Evolutionary conservation across 768 basidiomycete species (phyloP).

Genomic region (Neoboletus magnificus): DNA sequence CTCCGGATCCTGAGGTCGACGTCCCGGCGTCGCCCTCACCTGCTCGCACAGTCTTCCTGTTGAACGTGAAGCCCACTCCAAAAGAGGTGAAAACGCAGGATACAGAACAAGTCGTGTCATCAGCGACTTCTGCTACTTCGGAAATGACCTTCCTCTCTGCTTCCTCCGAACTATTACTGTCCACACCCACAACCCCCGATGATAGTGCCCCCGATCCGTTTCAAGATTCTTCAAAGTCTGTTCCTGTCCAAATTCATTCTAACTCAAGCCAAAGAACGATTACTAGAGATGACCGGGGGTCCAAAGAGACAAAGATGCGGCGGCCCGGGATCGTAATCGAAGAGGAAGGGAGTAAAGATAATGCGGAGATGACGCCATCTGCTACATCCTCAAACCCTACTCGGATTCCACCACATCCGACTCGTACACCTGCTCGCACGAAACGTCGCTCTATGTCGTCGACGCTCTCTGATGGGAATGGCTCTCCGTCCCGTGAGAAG

Average conservation of each 20-base stretch:
- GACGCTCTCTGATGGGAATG: constrained; percentile 62
- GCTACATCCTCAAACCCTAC: constrained; percentile 22
- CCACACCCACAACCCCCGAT: constrained; percentile 58
- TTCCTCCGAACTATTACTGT: constrained; percentile 47
- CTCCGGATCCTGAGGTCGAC: constrained; percentile 12
- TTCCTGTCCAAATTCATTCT: constrained; percentile 40
- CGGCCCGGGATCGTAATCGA: constrained; percentile 52
- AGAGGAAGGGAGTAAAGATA: constrained; percentile 37
- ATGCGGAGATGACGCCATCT: constrained; percentile 4
- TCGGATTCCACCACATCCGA: constrained; percentile 55
- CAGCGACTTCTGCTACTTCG: constrained; percentile 41
- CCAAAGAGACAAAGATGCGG: constrained; percentile 33
- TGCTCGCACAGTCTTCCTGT: constrained; percentile 28
- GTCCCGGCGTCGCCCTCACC: constrained; percentile 33
- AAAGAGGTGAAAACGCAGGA: constrained; percentile 12
- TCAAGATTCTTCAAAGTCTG: constrained; percentile 19
- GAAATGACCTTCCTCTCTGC: constrained; percentile 52
- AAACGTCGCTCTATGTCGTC: constrained; percentile 96
- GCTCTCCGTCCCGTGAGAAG: constrained; percentile 50
- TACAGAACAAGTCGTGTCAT: constrained; percentile 40
- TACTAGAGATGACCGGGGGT: constrained; percentile 36
- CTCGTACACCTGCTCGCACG: constrained; percentile 90
- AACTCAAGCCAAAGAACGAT: constrained; percentile 61
- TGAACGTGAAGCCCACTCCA: constrained; percentile 20
- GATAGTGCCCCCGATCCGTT: constrained; percentile 45